Conservation (phyloP, 805 yeast species). For the Candida piceae region DNA sequence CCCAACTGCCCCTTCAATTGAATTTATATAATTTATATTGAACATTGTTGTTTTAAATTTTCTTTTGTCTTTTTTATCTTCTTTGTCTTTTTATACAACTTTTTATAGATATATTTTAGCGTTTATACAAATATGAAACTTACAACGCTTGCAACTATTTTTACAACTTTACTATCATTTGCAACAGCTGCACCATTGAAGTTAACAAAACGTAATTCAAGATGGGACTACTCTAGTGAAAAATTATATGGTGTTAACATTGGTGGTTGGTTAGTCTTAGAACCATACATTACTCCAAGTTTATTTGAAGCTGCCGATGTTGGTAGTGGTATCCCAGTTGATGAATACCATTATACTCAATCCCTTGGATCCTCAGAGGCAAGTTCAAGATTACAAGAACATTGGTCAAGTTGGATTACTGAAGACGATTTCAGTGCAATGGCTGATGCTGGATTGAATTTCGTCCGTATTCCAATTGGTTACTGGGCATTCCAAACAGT, state of each 20-base stretch:
- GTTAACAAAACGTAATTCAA: constrained; percentile 25
- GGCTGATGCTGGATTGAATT: constrained; percentile 61
- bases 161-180: constrained; percentile 5
- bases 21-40: not conserved
- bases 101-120: too few species aligned
- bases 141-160: not conserved
- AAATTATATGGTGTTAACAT: constrained; percentile 62
- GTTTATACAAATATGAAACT: constrained; percentile 10
- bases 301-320: constrained; percentile 48
- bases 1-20: not conserved
- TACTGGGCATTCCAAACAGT: constrained; percentile 81
- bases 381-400: constrained; percentile 44
- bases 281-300: constrained; percentile 82
- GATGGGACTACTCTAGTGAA: constrained; percentile 28
- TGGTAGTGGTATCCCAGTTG: constrained; percentile 57
- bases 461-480: constrained; percentile 88
- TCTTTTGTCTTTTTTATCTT: too few species aligned
- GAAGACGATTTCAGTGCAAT: constrained; percentile 67
- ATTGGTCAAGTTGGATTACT: constrained; percentile 76
- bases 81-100: too few species aligned
- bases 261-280: constrained; percentile 90
- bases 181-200: constrained; percentile 20
- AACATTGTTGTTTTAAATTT: too few species aligned
- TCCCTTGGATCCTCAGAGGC: constrained; percentile 60
- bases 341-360: constrained; percentile 69